phyloP scores from a whole-genome alignment of 2,329 filamentous ascomycete genomes.

The Fusarium sp. region DNA sequence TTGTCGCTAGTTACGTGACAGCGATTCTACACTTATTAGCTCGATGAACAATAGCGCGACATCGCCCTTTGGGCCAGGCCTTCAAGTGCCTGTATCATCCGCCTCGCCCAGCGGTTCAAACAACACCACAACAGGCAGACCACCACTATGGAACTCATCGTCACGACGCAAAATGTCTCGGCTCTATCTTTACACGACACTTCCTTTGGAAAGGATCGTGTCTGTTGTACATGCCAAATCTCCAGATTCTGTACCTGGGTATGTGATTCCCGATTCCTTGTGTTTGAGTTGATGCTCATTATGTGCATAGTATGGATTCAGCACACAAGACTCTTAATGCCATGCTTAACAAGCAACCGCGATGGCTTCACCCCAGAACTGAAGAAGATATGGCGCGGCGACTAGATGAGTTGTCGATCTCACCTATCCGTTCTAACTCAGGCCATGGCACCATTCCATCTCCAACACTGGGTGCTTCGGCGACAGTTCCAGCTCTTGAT shows the following conservation, averaged over 20 bases:
- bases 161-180: constrained; percentile 64
- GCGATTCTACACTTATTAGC: background rate
- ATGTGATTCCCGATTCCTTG: constrained; percentile 37
- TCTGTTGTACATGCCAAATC: constrained; percentile 57
- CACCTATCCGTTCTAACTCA: constrained; percentile 48
- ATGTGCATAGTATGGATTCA: constrained; percentile 62
- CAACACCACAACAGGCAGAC: constrained; percentile 58
- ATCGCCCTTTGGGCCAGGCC: constrained; percentile 30
- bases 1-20: background rate
- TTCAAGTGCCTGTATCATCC: constrained; percentile 35
- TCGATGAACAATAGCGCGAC: constrained; percentile 29
- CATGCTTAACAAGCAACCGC: constrained; percentile 68
- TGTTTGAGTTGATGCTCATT: constrained; percentile 8
- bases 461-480: constrained; percentile 21
- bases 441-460: constrained; percentile 31
- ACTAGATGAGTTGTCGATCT: constrained; percentile 57
- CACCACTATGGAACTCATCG: constrained; percentile 65
- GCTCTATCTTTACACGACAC: constrained; percentile 67
- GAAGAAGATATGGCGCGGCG: constrained; percentile 64
- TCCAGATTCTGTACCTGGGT: constrained; percentile 60
- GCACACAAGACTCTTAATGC: constrained; percentile 68
- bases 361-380: constrained; percentile 65
- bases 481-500: constrained; percentile 31
- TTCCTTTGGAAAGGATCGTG: constrained; percentile 63
- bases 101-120: constrained; percentile 47